Evolutionary conservation across 1,139 yeast species (phyloP).

Genomic region (Kodamaea ohmeri): DNA sequence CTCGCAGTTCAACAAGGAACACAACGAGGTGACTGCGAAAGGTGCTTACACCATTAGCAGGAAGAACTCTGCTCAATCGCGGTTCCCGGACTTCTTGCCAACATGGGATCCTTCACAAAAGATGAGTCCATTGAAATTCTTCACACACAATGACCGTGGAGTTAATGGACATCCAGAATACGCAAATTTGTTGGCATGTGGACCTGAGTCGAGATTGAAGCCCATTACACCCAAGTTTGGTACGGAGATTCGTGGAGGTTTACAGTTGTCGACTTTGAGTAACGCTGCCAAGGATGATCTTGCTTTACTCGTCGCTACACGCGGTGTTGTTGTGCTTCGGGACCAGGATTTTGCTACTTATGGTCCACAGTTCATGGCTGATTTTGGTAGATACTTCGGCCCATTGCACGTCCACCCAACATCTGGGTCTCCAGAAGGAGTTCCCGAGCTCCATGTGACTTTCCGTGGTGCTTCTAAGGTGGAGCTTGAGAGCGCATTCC

Average conservation of each 20-base stretch:
- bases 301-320: conserved; percentile 32
- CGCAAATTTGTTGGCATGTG: conserved; percentile 18
- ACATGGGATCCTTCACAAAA: conserved; percentile 31
- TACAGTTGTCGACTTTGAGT: conserved; percentile 24
- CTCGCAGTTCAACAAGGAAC: conserved; percentile 30
- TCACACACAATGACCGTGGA: conserved; percentile 25
- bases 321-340: conserved; percentile 36
- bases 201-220: conserved; percentile 11
- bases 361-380: conserved; percentile 29
- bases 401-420: conserved; percentile 38
- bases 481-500: conserved; percentile 22
- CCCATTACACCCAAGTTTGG: conserved; percentile 20
- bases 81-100: conserved; percentile 27
- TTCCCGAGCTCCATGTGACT: conserved; percentile 31
- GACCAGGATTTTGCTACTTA: conserved; percentile 31
- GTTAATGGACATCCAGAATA: conserved; percentile 19
- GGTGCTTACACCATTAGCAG: conserved; percentile 29
- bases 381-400: conserved; percentile 32
- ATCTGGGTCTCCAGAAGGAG: conserved; percentile 35
- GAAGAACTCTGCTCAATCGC: conserved; percentile 20
- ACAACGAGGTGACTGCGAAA: conserved; percentile 22
- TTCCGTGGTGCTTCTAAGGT: conserved; percentile 24
- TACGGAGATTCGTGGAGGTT: conserved; percentile 20
- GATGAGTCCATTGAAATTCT: conserved; percentile 23
- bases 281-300: conserved; percentile 31